Evolutionary conservation across 73 alveolate species (phyloP).

Genomic region (Breviolum minutum): DNA sequence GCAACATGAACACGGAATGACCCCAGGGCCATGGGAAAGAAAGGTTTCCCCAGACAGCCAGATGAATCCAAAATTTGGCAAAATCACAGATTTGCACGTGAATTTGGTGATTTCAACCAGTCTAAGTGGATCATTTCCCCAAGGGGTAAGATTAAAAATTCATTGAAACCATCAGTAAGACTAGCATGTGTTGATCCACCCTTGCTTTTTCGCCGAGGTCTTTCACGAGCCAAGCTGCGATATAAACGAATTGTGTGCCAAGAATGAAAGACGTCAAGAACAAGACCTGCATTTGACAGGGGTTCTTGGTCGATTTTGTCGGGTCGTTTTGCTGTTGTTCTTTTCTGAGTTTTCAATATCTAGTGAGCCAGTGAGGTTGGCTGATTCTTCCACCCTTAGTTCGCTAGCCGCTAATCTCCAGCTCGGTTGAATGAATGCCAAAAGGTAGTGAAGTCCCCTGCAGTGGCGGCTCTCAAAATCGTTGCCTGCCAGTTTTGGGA

Average conservation of each 20-base stretch:
- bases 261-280: constrained; percentile 71
- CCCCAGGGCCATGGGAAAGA: background rate
- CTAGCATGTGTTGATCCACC: too few relatives aligned
- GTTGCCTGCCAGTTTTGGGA: too few relatives aligned
- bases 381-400: background rate
- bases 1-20: background rate
- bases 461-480: too few relatives aligned
- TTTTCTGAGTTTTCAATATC: background rate
- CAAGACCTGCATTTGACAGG: constrained; percentile 33
- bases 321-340: background rate
- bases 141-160: too few relatives aligned
- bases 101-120: too few relatives aligned
- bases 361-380: background rate
- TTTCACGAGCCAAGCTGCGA: constrained; percentile 2
- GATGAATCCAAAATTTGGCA: background rate
- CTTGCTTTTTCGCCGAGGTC: background rate
- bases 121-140: too few relatives aligned
- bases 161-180: too few relatives aligned
- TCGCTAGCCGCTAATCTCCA: too few relatives aligned
- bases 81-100: too few relatives aligned
- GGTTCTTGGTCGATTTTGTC: background rate
- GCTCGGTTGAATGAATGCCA: too few relatives aligned
- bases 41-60: background rate
- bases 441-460: too few relatives aligned
- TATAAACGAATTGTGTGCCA: constrained; percentile 36